Evolutionary conservation across 768 basidiomycete genomes (phyloP).

Genomic region (Psilocybe tampanensis): DNA sequence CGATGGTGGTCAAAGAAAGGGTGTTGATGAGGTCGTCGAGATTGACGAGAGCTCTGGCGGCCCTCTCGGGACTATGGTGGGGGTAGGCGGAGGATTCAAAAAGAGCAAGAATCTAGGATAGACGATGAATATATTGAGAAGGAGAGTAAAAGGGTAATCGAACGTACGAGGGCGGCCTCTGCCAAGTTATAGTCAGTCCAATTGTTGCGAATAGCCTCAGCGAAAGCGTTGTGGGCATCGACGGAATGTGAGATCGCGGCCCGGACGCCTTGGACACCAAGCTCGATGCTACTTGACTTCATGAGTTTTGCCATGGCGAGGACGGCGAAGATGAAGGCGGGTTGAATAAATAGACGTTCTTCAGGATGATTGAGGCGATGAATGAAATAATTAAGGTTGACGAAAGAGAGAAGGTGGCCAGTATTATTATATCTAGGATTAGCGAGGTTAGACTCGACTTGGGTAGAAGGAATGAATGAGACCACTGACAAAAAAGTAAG

Average conservation of each 20-base stretch:
- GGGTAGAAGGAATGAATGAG: background rate
- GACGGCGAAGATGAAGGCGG: conserved; percentile 67
- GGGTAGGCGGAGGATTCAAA: conserved; percentile 81
- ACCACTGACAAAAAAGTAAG: conserved; percentile 30
- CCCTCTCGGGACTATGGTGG: conserved; percentile 56
- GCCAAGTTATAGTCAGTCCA: conserved; percentile 68
- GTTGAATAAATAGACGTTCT: conserved; percentile 62
- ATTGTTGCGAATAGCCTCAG: conserved; percentile 48
- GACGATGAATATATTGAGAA: background rate
- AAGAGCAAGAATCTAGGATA: conserved; percentile 65
- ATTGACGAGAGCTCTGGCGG: conserved; percentile 51
- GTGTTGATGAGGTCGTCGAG: conserved; percentile 68
- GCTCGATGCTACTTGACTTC: conserved; percentile 70
- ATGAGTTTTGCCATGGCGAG: conserved; percentile 74
- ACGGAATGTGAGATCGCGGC: conserved; percentile 61
- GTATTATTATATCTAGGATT: conserved; percentile 58
- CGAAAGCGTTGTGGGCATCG: conserved; percentile 56
- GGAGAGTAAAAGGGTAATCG: background rate
- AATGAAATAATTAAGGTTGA: conserved; percentile 59
- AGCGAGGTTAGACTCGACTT: background rate
- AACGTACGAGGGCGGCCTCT: conserved; percentile 55
- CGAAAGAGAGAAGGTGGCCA: conserved; percentile 69
- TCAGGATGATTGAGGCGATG: conserved; percentile 52
- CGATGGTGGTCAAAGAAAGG: conserved; percentile 57
- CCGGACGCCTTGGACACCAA: conserved; percentile 51